Percentiles rank a stretch among this genome's conserved stretches.
Conservation (phyloP, 2,329 filamentous ascomycete genomes). For the Zelopaecilomyces penicillatus region DNA sequence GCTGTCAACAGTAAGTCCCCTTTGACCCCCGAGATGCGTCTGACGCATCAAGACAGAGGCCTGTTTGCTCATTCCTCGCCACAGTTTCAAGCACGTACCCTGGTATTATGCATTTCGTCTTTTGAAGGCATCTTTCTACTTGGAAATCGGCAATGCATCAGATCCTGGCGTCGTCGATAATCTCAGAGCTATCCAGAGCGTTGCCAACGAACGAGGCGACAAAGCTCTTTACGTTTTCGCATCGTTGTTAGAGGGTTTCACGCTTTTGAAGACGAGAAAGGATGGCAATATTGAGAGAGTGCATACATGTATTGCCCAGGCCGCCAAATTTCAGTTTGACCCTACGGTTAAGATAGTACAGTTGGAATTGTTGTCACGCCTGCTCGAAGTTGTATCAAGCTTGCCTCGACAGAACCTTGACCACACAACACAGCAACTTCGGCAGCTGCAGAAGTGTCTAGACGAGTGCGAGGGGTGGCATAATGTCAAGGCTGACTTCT, state of each 20-base stretch:
- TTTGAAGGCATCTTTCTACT: constrained; percentile 59
- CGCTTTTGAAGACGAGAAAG: constrained; percentile 56
- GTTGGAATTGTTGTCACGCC: constrained; percentile 55
- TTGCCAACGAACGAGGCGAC: constrained; percentile 54
- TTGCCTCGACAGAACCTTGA: constrained; percentile 55
- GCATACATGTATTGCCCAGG: constrained; percentile 65
- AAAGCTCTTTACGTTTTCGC: constrained; percentile 56
- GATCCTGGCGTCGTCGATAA: constrained; percentile 61
- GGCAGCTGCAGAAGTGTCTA: constrained; percentile 51
- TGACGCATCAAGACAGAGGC: not conserved
- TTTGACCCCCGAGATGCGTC: not conserved
- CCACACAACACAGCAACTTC: constrained; percentile 50
- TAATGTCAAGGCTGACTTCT: constrained; percentile 38
- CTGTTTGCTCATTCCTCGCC: constrained; percentile 8
- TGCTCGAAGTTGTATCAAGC: constrained; percentile 63
- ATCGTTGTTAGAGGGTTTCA: constrained; percentile 59
- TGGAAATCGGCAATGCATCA: constrained; percentile 50
- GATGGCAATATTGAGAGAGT: constrained; percentile 61
- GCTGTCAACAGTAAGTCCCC: constrained; percentile 53
- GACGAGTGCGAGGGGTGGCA: constrained; percentile 48
- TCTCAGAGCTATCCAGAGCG: constrained; percentile 51
- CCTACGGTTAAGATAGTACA: constrained; percentile 56
- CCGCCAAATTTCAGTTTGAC: constrained; percentile 62
- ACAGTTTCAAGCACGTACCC: constrained; percentile 53
- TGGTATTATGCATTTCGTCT: constrained; percentile 76